Percentiles rank a stretch among this genome's conserved stretches.
These are phyloP conservation scores for Trichophyton equinum DNA, from an alignment of 2,329 filamentous ascomycete species.

Conservation along the genomic window DNA sequence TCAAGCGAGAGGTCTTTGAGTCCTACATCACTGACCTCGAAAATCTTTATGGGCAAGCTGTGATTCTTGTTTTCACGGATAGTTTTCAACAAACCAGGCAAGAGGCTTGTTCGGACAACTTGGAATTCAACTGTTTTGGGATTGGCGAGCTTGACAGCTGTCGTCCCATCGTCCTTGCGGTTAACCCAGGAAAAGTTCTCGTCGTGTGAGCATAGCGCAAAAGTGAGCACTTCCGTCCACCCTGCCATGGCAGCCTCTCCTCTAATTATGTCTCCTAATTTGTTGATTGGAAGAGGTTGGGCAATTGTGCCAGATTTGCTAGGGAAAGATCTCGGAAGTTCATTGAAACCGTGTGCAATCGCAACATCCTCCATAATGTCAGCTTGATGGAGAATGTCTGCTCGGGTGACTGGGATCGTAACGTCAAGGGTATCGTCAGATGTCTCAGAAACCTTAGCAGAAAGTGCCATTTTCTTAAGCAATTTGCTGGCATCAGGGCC, in stretches of 20 bases:
- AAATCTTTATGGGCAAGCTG: conserved; percentile 77
- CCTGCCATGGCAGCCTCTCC: conserved; percentile 83
- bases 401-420: conserved; percentile 73
- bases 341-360: conserved; percentile 96
- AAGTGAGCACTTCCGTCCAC: conserved; percentile 90
- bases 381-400: conserved; percentile 89
- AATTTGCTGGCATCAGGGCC: conserved; percentile 65
- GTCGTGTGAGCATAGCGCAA: conserved; percentile 93
- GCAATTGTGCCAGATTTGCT: conserved; percentile 78
- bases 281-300: conserved; percentile 81
- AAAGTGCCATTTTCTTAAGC: conserved; percentile 77
- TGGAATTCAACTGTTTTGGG: conserved; percentile 91
- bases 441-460: conserved; percentile 60
- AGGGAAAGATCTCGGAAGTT: conserved; percentile 73
- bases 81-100: conserved; percentile 84
- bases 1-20: conserved; percentile 76
- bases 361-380: conserved; percentile 98
- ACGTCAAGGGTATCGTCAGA: conserved; percentile 65
- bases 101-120: conserved; percentile 72
- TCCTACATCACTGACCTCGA: conserved; percentile 80
- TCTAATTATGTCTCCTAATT: conserved; percentile 82
- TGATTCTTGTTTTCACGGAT: conserved; percentile 88
- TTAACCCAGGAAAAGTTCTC: conserved; percentile 97
- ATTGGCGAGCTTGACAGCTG: conserved; percentile 74
- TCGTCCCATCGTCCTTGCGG: conserved; percentile 71